Percentiles rank a stretch among this genome's conserved stretches.
Evolutionary conservation across 331 rosid genomes (phyloP).

Genomic region (Arachis monticola): DNA sequence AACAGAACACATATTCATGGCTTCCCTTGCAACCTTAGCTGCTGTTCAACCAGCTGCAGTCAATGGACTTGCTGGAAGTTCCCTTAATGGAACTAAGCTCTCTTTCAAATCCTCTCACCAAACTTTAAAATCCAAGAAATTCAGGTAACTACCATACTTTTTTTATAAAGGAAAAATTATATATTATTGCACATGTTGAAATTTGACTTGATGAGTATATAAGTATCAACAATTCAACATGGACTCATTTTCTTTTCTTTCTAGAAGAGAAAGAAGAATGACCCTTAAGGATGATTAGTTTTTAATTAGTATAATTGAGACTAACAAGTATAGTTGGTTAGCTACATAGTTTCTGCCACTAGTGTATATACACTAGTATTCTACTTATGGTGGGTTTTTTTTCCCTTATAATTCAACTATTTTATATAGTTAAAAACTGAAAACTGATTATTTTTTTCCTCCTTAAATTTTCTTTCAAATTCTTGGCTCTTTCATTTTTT

Average conservation of each 20-base stretch:
- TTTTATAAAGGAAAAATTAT: neutral
- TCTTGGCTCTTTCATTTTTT: too few species aligned
- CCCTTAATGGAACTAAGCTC: conserved; percentile 81
- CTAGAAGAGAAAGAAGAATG: neutral
- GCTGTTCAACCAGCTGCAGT: conserved; percentile 67
- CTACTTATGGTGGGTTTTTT: too few species aligned
- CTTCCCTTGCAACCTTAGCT: conserved; percentile 83
- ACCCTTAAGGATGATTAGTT: neutral
- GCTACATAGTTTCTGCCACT: too few species aligned
- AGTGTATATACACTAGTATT: too few species aligned
- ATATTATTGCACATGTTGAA: neutral
- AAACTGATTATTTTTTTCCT: too few species aligned
- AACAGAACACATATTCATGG: conserved; percentile 50
- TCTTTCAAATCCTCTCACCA: conserved; percentile 69
- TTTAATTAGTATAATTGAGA: neutral
- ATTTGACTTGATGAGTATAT: neutral
- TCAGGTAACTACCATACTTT: conserved; percentile 49
- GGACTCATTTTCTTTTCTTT: neutral
- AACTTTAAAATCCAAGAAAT: conserved; percentile 59
- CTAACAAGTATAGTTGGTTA: neutral
- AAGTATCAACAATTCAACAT: neutral
- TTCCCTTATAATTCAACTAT: too few species aligned
- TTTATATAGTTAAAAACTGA: too few species aligned
- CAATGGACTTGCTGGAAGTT: conserved; percentile 87
- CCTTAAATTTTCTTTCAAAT: neutral